Evolutionary conservation across 345 rosid species (phyloP).

Genomic region (Aurinia saxatilis): DNA sequence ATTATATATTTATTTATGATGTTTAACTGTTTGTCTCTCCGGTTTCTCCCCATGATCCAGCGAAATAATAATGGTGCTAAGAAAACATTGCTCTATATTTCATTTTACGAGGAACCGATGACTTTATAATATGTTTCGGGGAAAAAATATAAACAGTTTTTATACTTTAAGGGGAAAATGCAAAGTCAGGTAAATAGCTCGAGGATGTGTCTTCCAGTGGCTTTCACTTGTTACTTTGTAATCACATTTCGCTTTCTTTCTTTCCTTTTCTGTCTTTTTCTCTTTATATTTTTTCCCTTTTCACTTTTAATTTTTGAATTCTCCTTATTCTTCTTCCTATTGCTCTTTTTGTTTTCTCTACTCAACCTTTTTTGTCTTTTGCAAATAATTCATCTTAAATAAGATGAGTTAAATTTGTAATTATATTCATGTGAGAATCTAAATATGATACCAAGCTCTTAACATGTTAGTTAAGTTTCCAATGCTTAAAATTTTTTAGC

Average conservation of each 20-base stretch:
- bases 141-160: not conserved
- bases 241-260: slow-evolving; percentile 46
- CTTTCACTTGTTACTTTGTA: slow-evolving; percentile 19
- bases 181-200: slow-evolving; percentile 8
- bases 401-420: not conserved
- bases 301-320: not conserved
- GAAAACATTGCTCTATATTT: not conserved
- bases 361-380: not conserved
- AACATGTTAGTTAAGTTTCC: not conserved
- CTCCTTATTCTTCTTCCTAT: slow-evolving; percentile 31
- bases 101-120: not conserved
- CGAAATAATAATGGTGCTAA: too few species aligned
- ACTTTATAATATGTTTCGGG: not conserved
- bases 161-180: slow-evolving; percentile 19
- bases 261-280: slow-evolving; percentile 6
- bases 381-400: not conserved
- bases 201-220: slow-evolving; percentile 11
- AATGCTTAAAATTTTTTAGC: too few species aligned
- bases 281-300: slow-evolving; percentile 11
- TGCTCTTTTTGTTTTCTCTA: slow-evolving; percentile 41
- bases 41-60: too few species aligned
- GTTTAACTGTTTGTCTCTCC: too few species aligned
- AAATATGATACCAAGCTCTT: not conserved
- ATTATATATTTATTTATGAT: too few species aligned
- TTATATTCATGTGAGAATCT: not conserved